Evolutionary conservation across 176 grass and related monocot species (phyloP).

Genomic region (Carex cristatella): DNA sequence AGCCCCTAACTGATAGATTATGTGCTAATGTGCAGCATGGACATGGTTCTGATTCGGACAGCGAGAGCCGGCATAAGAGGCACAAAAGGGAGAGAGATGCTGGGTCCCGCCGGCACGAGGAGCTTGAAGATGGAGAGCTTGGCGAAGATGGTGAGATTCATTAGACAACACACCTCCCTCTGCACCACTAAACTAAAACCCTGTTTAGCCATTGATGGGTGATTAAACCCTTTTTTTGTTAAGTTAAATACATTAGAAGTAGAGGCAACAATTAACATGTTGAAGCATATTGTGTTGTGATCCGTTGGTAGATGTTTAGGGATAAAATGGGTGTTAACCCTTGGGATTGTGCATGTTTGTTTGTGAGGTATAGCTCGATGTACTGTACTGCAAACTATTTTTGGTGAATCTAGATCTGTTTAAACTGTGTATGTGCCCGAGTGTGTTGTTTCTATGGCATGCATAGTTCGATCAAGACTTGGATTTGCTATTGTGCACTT

Average conservation of each 20-base stretch:
- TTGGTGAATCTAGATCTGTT: background rate
- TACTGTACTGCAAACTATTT: background rate
- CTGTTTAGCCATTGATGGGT: conserved; percentile 12
- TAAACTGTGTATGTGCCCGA: background rate
- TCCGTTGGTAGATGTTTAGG: conserved; percentile 8
- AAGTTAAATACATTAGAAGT: background rate
- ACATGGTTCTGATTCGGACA: conserved; percentile 80
- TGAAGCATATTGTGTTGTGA: background rate
- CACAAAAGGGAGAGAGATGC: conserved; percentile 84
- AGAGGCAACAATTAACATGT: background rate
- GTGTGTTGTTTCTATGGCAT: background rate
- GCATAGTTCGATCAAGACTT: background rate
- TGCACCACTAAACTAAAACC: background rate
- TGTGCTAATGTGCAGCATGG: conserved; percentile 48
- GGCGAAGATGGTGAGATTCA: conserved; percentile 84
- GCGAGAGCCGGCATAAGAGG: conserved; percentile 68
- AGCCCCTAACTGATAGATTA: background rate
- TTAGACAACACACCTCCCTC: conserved; percentile 16
- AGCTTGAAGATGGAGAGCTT: conserved; percentile 96
- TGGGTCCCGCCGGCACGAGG: conserved; percentile 45
- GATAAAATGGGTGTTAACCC: background rate
- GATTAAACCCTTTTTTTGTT: conserved; percentile 9
- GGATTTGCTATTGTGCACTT: background rate
- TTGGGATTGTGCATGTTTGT: background rate
- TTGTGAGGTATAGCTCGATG: background rate